Conservation (phyloP, 2,329 filamentous ascomycete species). For the Chalaropsis thielavioides region DNA sequence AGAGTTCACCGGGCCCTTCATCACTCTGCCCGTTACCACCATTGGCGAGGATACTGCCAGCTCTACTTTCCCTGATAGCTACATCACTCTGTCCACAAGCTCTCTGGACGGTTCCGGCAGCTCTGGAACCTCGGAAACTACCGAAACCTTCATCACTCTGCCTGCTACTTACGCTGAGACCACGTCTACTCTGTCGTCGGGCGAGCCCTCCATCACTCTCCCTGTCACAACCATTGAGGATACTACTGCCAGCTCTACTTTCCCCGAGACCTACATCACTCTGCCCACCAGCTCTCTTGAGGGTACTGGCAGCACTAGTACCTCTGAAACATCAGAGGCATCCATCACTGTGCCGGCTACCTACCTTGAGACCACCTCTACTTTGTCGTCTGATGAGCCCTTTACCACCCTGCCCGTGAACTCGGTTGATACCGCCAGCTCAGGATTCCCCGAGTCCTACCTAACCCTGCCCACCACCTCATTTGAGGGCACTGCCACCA, state of each 20-base stretch:
- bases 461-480: background rate
- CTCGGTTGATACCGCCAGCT: background rate
- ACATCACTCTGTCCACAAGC: background rate
- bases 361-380: no score
- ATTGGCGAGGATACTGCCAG: background rate
- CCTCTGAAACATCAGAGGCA: background rate
- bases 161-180: no score
- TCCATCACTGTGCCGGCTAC: no score
- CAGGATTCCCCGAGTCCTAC: background rate
- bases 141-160: background rate
- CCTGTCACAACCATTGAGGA: background rate
- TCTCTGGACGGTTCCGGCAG: background rate
- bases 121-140: background rate
- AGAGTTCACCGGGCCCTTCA: background rate
- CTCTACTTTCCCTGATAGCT: background rate
- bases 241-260: background rate
- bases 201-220: no score
- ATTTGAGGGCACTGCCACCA: background rate
- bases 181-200: no score
- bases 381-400: no score
- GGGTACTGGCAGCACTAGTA: background rate
- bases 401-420: no score
- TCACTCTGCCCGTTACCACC: background rate
- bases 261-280: background rate
- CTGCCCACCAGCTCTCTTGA: background rate